Conservation (phyloP, 768 basidiomycete species). For the Lentinula sp. region DNA sequence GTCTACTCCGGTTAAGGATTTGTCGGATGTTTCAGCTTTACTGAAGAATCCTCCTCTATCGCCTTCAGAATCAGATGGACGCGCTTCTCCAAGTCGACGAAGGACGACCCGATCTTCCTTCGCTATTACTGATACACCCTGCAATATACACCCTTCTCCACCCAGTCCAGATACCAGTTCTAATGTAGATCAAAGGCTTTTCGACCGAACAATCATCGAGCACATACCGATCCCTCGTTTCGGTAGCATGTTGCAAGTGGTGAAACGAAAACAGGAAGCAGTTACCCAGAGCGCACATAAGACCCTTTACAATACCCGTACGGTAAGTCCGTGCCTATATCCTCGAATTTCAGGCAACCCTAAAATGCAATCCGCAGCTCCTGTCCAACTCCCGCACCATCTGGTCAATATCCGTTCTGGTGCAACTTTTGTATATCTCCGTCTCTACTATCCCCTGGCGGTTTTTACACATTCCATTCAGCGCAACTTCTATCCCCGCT, state of each 20-base stretch:
- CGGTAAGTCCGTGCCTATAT: constrained; percentile 21
- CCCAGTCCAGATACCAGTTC: constrained; percentile 25
- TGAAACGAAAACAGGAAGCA: constrained; percentile 26
- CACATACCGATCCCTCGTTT: constrained; percentile 24
- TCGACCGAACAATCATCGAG: constrained; percentile 31
- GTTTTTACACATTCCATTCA: constrained; percentile 28
- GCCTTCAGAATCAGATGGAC: constrained; percentile 23
- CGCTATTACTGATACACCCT: constrained; percentile 21
- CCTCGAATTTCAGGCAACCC: constrained; percentile 3
- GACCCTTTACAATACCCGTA: constrained; percentile 27
- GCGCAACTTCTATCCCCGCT: neutral
- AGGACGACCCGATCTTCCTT: constrained; percentile 17
- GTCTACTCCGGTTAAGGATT: constrained; percentile 43
- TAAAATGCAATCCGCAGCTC: constrained; percentile 29
- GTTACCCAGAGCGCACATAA: constrained; percentile 29
- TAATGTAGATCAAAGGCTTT: constrained; percentile 11
- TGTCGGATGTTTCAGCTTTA: constrained; percentile 45
- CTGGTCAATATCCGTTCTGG: constrained; percentile 44
- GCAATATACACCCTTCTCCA: constrained; percentile 24
- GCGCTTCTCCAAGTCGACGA: neutral
- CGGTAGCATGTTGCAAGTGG: constrained; percentile 22
- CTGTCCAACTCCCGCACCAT: constrained; percentile 65
- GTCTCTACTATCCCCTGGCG: constrained; percentile 50
- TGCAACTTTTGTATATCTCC: constrained; percentile 52
- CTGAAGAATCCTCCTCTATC: constrained; percentile 38